Conservation (phyloP, 768 basidiomycete species). For the Pleurotus eryngii region DNA sequence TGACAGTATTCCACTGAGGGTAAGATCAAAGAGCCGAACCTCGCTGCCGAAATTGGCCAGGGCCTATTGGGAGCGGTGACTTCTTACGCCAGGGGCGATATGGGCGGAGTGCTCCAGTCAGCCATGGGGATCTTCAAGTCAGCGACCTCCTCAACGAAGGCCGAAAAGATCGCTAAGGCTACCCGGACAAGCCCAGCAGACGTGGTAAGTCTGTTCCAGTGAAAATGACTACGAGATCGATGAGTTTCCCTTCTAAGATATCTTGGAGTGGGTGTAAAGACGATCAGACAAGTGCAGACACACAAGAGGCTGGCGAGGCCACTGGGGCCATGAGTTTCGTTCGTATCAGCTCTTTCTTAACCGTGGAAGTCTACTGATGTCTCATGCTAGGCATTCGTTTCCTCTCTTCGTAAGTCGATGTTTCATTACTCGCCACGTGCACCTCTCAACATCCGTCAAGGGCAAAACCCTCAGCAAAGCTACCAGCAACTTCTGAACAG, state of each 20-base stretch:
- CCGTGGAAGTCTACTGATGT: background rate
- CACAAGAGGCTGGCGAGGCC: conserved; percentile 59
- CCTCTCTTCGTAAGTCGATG: conserved; percentile 41
- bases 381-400: conserved; percentile 49
- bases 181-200: conserved; percentile 85
- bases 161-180: conserved; percentile 53
- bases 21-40: conserved; percentile 90
- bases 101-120: conserved; percentile 71
- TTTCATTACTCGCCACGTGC: background rate
- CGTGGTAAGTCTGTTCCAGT: conserved; percentile 51
- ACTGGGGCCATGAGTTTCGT: conserved; percentile 83
- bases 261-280: conserved; percentile 83
- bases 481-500: conserved; percentile 45
- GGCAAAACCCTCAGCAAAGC: conserved; percentile 43
- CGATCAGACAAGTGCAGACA: conserved; percentile 79
- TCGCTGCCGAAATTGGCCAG: conserved; percentile 82
- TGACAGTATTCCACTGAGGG: conserved; percentile 91
- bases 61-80: conserved; percentile 76
- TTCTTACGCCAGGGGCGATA: conserved; percentile 77
- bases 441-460: conserved; percentile 19
- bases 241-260: conserved; percentile 41
- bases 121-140: conserved; percentile 74
- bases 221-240: background rate
- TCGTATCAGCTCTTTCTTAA: conserved; percentile 18
- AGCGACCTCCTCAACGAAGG: conserved; percentile 66